Evolutionary conservation across 805 yeast genomes (phyloP), one percentile per base, ranked within the genome.

Genomic region (Priceomyces castillae): DNA sequence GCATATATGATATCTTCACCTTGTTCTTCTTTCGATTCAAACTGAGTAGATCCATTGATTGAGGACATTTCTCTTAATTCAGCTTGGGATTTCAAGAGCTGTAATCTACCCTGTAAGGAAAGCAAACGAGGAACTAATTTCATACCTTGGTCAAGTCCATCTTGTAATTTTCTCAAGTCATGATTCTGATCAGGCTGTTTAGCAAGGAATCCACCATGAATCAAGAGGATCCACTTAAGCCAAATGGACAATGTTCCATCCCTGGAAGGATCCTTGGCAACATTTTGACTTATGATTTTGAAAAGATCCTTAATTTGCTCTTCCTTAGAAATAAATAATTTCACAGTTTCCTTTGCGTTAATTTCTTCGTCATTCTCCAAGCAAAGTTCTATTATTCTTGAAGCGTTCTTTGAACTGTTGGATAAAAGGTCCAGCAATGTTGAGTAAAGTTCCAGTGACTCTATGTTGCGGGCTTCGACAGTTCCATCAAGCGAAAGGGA

Each of bases 71-170:
- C 97, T 46, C 97, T 81, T 50, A 92, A 67, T 44, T 78, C 75
- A 9, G 88, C 74, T 65, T 92, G 98, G 2, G 89, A 77, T 50
- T 77, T 77, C 34, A 92, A 72, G 61, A 92, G 74, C 55, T 84
- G 86, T 37, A 92, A 69, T 50, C 94, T 79, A 37, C 99, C 99
- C 61, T 90, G 95, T 23, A 92, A 74, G 1, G 94, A 81, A 19
- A 90, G 66, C 40, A 92, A 70, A 31, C 79, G 75, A 7, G 90
- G 85, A 49, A 92, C 65, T 18, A 74, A 73, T 47, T 75, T 75
- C 61, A 77, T 71, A 25, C 78, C 83, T 43, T 77, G 69, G 15
- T 71, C 65, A 22, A 90, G 66, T 0, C 84, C 73, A 2, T 76
- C 58, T 58, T 80, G 84, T 43, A 92, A 62, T 2, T 74, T 65